phyloP scores from a whole-genome alignment of 495 filamentous ascomycete species.

The Terfezia claveryi region DNA sequence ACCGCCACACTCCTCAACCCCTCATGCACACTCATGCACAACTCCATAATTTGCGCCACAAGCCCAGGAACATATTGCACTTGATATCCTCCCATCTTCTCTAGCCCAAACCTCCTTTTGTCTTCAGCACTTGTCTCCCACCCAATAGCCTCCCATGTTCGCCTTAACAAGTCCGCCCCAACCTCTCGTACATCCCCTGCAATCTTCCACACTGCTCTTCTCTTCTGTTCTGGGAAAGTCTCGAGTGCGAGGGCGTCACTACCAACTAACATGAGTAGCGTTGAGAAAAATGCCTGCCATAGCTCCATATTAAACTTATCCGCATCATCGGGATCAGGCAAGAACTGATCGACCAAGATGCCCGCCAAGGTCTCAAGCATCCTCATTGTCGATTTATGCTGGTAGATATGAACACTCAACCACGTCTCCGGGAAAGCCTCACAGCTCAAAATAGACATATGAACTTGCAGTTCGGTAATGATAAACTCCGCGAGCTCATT shows the following conservation, averaged over 20 bases:
- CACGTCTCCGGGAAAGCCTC: constrained; percentile 77
- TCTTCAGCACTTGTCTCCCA: constrained; percentile 70
- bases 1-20: constrained; percentile 75
- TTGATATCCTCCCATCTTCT: constrained; percentile 84
- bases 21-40: constrained; percentile 89
- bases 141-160: constrained; percentile 87
- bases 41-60: constrained; percentile 74
- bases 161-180: constrained; percentile 61
- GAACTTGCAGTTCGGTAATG: constrained; percentile 52
- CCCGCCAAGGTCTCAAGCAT: constrained; percentile 64
- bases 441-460: constrained; percentile 70
- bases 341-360: constrained; percentile 51
- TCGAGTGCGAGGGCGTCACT: constrained; percentile 77
- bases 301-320: constrained; percentile 80
- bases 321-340: constrained; percentile 78
- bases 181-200: constrained; percentile 87
- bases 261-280: constrained; percentile 68
- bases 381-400: constrained; percentile 77
- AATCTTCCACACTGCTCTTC: constrained; percentile 94
- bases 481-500: constrained; percentile 55
- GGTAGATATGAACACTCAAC: constrained; percentile 85
- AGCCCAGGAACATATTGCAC: constrained; percentile 92
- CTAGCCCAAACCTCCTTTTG: constrained; percentile 43
- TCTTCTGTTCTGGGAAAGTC: constrained; percentile 91
- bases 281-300: constrained; percentile 83